phyloP scores from a whole-genome alignment of 1,284 basidiomycete species.

The Cutaneotrichosporon dermatis region DNA sequence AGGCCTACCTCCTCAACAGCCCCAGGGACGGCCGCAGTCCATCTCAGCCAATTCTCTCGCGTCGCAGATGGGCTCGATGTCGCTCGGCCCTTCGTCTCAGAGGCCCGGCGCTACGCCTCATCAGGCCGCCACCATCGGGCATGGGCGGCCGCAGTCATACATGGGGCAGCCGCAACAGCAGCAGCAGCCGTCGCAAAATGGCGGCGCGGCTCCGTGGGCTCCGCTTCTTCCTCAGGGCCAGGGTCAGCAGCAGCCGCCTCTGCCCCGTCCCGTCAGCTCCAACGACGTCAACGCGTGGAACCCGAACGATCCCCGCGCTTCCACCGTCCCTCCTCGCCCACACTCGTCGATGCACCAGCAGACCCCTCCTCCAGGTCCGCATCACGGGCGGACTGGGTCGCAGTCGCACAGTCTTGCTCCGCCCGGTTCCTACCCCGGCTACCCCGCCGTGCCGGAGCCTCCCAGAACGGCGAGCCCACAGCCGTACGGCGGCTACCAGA shows the following conservation, averaged over 20 bases:
- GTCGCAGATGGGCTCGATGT: conserved; percentile 37
- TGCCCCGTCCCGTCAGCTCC: conserved; percentile 4
- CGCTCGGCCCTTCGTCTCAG: conserved; percentile 25
- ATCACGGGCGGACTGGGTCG: conserved; percentile 9
- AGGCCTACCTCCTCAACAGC: conserved; percentile 33
- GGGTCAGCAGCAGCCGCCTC: conserved; percentile 10
- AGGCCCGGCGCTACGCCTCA: neutral
- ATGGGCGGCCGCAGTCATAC: neutral
- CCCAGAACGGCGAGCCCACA: neutral
- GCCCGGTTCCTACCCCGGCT: neutral
- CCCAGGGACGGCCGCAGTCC: conserved; percentile 3
- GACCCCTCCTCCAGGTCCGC: neutral
- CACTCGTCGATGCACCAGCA: neutral
- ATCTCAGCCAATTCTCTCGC: conserved; percentile 33
- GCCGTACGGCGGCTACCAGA: neutral
- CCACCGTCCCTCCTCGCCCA: neutral
- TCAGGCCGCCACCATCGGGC: neutral
- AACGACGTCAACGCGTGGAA: conserved; percentile 1
- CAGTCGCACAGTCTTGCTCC: conserved; percentile 2
- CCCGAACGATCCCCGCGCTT: neutral
- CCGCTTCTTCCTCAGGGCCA: conserved; percentile 24
- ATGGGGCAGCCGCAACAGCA: neutral
- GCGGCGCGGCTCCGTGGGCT: conserved; percentile 34
- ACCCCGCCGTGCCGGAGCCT: neutral
- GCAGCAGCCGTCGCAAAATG: neutral